Base-by-base conservation (phyloP, 2,329 filamentous ascomycete species). In the Aurifilum marmelostoma region DNA sequence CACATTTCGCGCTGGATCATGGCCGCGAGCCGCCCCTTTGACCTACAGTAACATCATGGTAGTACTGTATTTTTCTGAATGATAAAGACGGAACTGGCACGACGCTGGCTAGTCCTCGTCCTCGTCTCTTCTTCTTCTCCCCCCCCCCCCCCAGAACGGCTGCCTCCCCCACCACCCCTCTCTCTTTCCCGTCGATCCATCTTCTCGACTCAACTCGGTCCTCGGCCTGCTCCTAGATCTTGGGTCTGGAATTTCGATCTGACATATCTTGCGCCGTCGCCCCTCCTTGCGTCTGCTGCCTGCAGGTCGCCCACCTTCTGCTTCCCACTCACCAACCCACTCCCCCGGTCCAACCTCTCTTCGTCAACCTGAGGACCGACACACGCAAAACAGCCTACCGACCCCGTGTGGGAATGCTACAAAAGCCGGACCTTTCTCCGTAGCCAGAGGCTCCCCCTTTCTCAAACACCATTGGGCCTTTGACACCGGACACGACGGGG, bases 11-110 rank as follows among this genome's bases (percentile, higher is more conserved):
- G 52, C 56, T 61, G 56, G 56, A 62, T 65, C 66, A 63, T 63
- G 59, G 56, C 64, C 39, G 63, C 69, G 65, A 66, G 63, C 66
- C 66, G 63, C 69, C 69, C 69, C 69, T 66, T 70, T 70, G 69
- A 66, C 61, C 62, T 59, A 50, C 67, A 21, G 41, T 56, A 32
- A 65, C 58, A 8, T 47, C 18, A 47, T 47, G 16, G 43, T n/a
- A 47, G 43, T 47, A n/a, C 43, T 47, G 43, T 47, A 6, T 18
- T 2, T 47, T 47, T 47, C 18, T 47, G 7, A 7, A 47, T 47
- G n/a, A 47, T 47, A 47, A 47, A 47, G n/a, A 47, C 43, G 18
- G 68, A n/a, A 60, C 66, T 34, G 52, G 66, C 69, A 70, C 64
- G 66, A 70, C 64, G 66, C 62, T 68, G 66, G 68, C 56, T 66